phyloP scores from a whole-genome alignment of 2,329 filamentous ascomycete genomes.

The Neophaeococcomyces aloes region DNA sequence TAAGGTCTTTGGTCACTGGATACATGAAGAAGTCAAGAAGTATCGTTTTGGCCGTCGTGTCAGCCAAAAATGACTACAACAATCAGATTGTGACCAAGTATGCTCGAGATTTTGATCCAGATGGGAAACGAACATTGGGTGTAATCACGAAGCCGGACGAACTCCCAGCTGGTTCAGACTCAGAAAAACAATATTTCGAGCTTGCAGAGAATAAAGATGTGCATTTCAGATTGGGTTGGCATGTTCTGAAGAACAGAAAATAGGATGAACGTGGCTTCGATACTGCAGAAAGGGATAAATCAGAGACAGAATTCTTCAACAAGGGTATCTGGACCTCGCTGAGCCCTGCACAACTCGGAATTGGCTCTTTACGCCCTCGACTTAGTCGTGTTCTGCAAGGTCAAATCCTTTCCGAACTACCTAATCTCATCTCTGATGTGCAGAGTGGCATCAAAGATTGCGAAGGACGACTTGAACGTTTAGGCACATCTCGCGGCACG shows the following conservation, averaged over 20 bases:
- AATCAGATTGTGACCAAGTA: slow-evolving; percentile 33
- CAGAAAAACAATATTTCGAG: slow-evolving; percentile 27
- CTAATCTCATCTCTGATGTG: slow-evolving; percentile 29
- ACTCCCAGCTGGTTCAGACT: slow-evolving; percentile 27
- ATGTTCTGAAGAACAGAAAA: slow-evolving; percentile 37
- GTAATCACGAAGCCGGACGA: slow-evolving; percentile 41
- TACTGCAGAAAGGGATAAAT: slow-evolving; percentile 22
- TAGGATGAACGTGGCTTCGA: slow-evolving; percentile 26
- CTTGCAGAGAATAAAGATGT: slow-evolving; percentile 33
- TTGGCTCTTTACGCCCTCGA: slow-evolving; percentile 24
- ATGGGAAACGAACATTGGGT: slow-evolving; percentile 32
- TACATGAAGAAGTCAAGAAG: slow-evolving; percentile 36
- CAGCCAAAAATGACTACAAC: slow-evolving; percentile 33
- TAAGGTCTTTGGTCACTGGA: slow-evolving; percentile 35
- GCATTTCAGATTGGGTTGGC: slow-evolving; percentile 36
- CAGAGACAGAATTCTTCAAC: slow-evolving; percentile 28
- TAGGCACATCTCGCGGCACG: slow-evolving; percentile 36
- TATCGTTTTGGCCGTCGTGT: slow-evolving; percentile 39
- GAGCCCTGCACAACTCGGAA: slow-evolving; percentile 23
- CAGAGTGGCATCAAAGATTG: slow-evolving; percentile 28
- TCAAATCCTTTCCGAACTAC: slow-evolving; percentile 28
- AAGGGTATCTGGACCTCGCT: slow-evolving; percentile 23
- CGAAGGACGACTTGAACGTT: slow-evolving; percentile 30
- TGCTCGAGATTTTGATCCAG: slow-evolving; percentile 27
- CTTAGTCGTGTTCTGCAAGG: slow-evolving; percentile 27